Conservation (phyloP, 192 early-diverging fungal species). For the Backusella parvicylindrica region DNA sequence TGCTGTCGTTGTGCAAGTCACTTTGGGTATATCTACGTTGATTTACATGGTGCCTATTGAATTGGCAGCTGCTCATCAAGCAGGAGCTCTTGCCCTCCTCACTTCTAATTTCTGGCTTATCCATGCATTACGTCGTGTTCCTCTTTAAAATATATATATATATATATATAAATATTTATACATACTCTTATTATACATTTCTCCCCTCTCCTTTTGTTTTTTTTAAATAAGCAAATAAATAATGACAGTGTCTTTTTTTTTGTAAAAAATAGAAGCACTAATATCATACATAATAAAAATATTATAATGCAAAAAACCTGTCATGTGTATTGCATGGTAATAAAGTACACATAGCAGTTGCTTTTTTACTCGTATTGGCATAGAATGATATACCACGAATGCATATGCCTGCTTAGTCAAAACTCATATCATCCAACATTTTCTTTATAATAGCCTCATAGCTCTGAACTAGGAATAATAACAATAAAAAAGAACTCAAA, state of each 20-base stretch:
- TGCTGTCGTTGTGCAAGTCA: conserved; percentile 71
- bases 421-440: too few species aligned
- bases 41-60: conserved; percentile 92
- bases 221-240: not conserved
- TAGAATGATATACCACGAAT: not conserved
- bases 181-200: not conserved
- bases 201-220: too few species aligned
- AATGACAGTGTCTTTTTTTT: not conserved
- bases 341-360: too few species aligned
- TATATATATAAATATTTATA: conserved; percentile 6
- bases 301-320: not conserved
- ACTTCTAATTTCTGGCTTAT: conserved; percentile 77
- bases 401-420: too few species aligned
- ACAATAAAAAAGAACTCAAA: too few species aligned
- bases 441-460: too few species aligned
- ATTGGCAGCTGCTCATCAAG: conserved; percentile 93
- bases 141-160: conserved; percentile 14
- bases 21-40: conserved; percentile 90
- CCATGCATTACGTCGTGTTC: conserved; percentile 61
- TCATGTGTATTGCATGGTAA: not conserved
- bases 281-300: not conserved
- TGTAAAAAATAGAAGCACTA: not conserved
- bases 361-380: too few species aligned
- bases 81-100: conserved; percentile 83
- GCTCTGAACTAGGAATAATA: too few species aligned